phyloP scores from a whole-genome alignment of 495 filamentous ascomycete species.

The Cladorrhinum samala region DNA sequence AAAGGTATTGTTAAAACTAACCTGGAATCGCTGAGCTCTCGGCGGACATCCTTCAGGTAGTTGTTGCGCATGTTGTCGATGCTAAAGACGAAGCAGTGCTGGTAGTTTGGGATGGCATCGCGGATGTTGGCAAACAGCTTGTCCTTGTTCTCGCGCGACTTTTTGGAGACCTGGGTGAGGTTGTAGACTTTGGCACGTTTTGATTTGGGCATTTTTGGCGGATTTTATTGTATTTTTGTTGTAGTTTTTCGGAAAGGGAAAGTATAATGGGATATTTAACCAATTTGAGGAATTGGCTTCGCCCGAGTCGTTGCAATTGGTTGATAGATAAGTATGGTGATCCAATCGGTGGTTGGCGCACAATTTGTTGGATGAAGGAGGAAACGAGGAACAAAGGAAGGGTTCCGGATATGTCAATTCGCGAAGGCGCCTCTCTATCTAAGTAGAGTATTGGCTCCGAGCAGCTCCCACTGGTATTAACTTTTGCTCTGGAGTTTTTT shows the following conservation, averaged over 20 bases:
- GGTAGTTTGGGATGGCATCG: slow-evolving; percentile 77
- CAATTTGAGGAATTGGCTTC: not conserved
- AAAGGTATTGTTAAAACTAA: too few species aligned
- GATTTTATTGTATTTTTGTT: not conserved
- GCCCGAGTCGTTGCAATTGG: not conserved
- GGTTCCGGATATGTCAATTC: not conserved
- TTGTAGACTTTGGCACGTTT: slow-evolving; percentile 86
- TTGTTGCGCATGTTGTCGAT: slow-evolving; percentile 99
- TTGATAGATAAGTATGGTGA: not conserved
- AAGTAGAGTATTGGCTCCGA: not conserved
- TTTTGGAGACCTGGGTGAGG: slow-evolving; percentile 85
- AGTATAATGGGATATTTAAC: not conserved
- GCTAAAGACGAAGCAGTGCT: slow-evolving; percentile 85
- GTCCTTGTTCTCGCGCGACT: slow-evolving; percentile 79
- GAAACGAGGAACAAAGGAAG: too few species aligned
- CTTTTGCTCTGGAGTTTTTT: slow-evolving; percentile 6
- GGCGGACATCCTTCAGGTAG: slow-evolving; percentile 85
- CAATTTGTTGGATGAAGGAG: not conserved
- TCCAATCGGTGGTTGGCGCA: not conserved
- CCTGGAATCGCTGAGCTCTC: slow-evolving; percentile 79
- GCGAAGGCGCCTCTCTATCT: not conserved
- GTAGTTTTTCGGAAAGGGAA: not conserved
- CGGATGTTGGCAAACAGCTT: slow-evolving; percentile 83
- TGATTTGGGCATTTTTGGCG: slow-evolving; percentile 80
- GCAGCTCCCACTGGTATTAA: not conserved